Evolutionary conservation across 1,139 yeast genomes (phyloP), one percentile per base, ranked within the genome.

Genomic region (Candida frijolesensis): DNA sequence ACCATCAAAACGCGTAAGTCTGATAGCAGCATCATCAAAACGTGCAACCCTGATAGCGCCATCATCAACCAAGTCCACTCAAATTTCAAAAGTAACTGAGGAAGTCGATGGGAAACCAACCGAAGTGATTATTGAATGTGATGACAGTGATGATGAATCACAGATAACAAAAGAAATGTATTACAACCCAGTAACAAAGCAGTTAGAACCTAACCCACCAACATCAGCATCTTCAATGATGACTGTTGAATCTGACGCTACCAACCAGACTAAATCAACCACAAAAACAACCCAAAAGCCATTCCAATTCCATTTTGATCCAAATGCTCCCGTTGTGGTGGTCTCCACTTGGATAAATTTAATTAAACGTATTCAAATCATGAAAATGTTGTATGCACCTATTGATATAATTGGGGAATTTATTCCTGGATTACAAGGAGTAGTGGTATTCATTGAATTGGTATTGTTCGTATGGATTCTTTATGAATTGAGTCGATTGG

Each of bases 401-500:
- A 73, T 76, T 43, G 81, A 76, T 53, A 66, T 70, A 9, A 64
- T 76, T 25, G 76, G 68, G 0, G 72, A 71, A 45, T 56, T 64
- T 29, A 73, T 76, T 47, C 81, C 81, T 1, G 58, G 60, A 41
- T 57, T 72, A 19, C 80, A 76, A 55, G 72, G 78, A 0, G 49
- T 72, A 9, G 78, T 76, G 25, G 70, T 74, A 12, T 49, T 76
- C 48, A 51, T 70, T 10, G 80, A 76, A 55, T 60, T 76, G 48
- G 63, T 64, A 40, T 67, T 76, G 6, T 76, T 76, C 56, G 56
- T 72, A 57, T 76, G 80, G 80, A 62, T 75, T 2, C 60, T 76
- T 40, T 76, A 73, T 55, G 79, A 75, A 58, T 62, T 75, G 54
- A 74, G 78, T 53, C 61, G 73, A 40, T 65, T 76, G 54, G 65